Base-by-base conservation (phyloP, 257 asterid species). In the Ehretia macrophylla region DNA sequence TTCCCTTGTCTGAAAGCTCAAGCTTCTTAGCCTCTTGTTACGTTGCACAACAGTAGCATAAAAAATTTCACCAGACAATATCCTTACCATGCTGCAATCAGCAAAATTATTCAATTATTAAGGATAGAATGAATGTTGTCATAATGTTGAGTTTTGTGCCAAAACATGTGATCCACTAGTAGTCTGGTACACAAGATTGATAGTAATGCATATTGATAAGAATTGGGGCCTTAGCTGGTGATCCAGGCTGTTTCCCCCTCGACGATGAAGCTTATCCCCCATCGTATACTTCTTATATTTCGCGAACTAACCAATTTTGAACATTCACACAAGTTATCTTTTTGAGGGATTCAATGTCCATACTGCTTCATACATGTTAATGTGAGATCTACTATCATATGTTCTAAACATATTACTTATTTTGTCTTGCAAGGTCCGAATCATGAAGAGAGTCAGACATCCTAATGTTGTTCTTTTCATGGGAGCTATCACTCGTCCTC, bases 401-500 rank as follows among this genome's bases (percentile, higher is more conserved):
- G 47, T 10, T 42, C 51, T 37, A 14, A n/a, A 59, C 13, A 22
- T 57, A 17, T 67, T 23, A 22, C 59, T 68, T 75, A 57, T 61
- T 42, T 65, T 64, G 17, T 54, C 60, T 72, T 77, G 76, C 81
- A 63, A 90, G 98, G 86, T 90, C 47, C 77, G 85, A 51, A 85
- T 90, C 75, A 90, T 90, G 98, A 90, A 68, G 75, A 83, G 78
- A 68, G 77, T 87, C 68, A 85, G 98, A 63, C 98, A 90, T 75
- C 98, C 98, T 50, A 90, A 85, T 62, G 94, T 87, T 63, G 96
- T 90, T 69, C 94, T 90, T 63, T 90, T 90, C 81, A 90, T 90
- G 98, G 98, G 98, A 78, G 96, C 98, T 69, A 72, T 90, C 57
- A 90, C 98, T 37, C 98, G 94, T 51, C 95, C 96, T 60, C 98